Evolutionary conservation across 768 basidiomycete genomes (phyloP).

Genomic region (Tephrocybe sp.): DNA sequence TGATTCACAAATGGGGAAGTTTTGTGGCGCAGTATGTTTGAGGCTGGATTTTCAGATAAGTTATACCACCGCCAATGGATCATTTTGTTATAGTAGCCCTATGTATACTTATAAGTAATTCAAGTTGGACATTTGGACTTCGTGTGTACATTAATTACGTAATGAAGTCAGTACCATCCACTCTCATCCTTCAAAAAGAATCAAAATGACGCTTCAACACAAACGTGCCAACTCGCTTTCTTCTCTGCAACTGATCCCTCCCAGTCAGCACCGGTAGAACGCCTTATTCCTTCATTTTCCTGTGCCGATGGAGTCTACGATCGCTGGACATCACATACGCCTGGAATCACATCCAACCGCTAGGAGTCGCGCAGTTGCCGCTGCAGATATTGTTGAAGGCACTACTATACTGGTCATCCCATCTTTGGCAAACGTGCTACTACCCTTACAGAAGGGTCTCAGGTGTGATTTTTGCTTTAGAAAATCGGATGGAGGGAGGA

Average conservation of each 20-base stretch:
- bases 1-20: constrained; percentile 74
- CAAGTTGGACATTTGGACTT: too few species aligned
- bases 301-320: constrained; percentile 1
- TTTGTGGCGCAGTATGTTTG: constrained; percentile 51
- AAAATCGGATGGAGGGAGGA: constrained; percentile 21
- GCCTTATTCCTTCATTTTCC: too few species aligned
- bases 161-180: too few species aligned
- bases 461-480: constrained; percentile 68
- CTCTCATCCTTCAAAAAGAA: too few species aligned
- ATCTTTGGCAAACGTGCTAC: constrained; percentile 46
- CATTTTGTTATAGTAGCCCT: too few species aligned
- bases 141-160: too few species aligned
- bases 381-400: constrained; percentile 38
- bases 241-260: too few species aligned
- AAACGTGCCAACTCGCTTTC: too few species aligned
- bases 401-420: constrained; percentile 42
- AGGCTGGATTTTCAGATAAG: background rate
- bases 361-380: constrained; percentile 49
- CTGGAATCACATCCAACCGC: constrained; percentile 47
- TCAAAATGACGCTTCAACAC: too few species aligned
- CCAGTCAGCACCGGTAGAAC: too few species aligned
- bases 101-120: too few species aligned
- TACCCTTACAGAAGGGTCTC: constrained; percentile 54
- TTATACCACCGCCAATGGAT: too few species aligned
- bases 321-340: constrained; percentile 13